Conservation (phyloP, 2,329 filamentous ascomycete species). For the Botrytis squamosa region DNA sequence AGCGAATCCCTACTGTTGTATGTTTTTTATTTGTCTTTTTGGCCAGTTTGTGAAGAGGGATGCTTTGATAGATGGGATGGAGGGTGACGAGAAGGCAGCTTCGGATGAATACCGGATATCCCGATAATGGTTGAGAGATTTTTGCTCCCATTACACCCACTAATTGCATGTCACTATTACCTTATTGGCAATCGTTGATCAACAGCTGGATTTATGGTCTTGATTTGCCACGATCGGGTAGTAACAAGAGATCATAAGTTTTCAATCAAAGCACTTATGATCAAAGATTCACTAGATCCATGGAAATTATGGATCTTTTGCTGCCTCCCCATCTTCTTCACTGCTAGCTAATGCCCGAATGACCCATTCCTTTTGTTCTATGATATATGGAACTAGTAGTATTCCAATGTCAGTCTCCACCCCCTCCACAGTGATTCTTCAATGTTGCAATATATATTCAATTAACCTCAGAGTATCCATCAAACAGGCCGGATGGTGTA, state of each 20-base stretch:
- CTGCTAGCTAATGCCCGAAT: not conserved
- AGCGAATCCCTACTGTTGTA: slow-evolving; percentile 13
- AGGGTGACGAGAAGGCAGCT: not conserved
- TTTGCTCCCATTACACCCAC: not conserved
- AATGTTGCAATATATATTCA: not conserved
- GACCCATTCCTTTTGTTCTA: not conserved
- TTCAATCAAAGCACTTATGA: too few relatives aligned
- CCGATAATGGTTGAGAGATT: not conserved
- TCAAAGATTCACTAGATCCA: not conserved
- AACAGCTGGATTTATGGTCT: not conserved
- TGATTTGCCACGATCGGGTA: not conserved
- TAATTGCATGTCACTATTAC: not conserved
- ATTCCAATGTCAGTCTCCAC: not conserved
- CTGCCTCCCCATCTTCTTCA: not conserved
- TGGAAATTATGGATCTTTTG: not conserved
- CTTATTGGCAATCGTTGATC: not conserved
- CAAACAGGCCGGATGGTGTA: slow-evolving; percentile 1
- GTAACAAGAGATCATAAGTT: not conserved
- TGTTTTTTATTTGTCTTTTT: not conserved
- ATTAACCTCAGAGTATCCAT: rapidly evolving
- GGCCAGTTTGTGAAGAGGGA: not conserved
- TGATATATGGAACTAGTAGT: not conserved
- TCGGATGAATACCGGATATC: not conserved
- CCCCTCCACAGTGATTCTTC: not conserved
- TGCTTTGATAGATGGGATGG: not conserved